These are phyloP conservation scores for Saitozyma sp. DNA, from an alignment of 768 basidiomycete genomes.

Conservation along the genomic window DNA sequence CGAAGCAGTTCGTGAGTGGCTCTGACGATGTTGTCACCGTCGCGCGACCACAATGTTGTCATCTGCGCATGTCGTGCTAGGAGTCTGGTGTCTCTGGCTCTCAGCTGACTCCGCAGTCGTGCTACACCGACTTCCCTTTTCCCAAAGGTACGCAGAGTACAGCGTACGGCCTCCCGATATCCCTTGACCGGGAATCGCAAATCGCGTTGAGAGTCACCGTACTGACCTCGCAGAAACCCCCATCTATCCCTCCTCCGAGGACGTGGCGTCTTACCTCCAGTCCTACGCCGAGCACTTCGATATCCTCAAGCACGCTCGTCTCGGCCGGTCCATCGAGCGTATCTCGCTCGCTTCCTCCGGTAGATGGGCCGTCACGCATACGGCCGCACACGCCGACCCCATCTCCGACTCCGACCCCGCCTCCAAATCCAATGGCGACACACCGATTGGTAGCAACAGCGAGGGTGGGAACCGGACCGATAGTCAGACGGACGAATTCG, in stretches of 20 bases:
- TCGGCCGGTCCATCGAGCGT: not conserved
- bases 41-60: too few species aligned
- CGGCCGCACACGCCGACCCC: too few species aligned
- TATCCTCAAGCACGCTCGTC: conserved; percentile 3
- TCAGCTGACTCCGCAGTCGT: not conserved
- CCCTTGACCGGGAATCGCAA: too few species aligned
- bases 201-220: too few species aligned
- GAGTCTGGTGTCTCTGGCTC: not conserved
- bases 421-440: too few species aligned
- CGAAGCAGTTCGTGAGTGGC: conserved; percentile 15
- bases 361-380: too few species aligned
- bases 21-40: too few species aligned
- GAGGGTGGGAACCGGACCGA: not conserved
- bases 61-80: too few species aligned
- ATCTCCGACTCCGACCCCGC: too few species aligned
- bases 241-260: conserved; percentile 10
- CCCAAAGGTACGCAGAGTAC: conserved; percentile 1
- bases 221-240: conserved; percentile 5
- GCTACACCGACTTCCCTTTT: conserved; percentile 17
- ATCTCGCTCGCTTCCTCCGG: too few species aligned
- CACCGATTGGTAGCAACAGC: too few species aligned
- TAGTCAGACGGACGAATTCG: conserved; percentile 1
- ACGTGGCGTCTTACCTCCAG: conserved; percentile 9
- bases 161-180: too few species aligned
- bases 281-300: conserved; percentile 14